Evolutionary conservation across 2,329 filamentous ascomycete genomes (phyloP).

Genomic region (Penicillium oxalicum): DNA sequence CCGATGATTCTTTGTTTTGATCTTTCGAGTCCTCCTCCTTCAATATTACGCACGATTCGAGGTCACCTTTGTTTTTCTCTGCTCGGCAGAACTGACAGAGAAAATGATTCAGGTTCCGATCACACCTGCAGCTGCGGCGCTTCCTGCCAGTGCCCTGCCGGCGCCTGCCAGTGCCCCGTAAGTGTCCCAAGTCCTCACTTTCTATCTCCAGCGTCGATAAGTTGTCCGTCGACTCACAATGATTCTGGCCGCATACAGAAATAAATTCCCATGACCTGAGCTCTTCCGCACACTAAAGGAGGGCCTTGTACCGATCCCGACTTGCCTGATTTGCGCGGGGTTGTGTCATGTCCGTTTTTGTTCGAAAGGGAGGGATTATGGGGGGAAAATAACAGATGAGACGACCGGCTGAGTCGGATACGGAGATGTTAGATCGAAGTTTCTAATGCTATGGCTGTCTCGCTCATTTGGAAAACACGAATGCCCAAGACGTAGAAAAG

Average conservation of each 20-base stretch:
- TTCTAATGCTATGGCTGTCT: neutral
- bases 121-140: slow-evolving; percentile 39
- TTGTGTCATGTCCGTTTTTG: too few relatives aligned
- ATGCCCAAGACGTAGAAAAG: neutral
- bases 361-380: neutral
- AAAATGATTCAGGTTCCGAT: slow-evolving; percentile 21
- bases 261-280: slow-evolving; percentile 11
- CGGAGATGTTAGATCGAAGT: neutral
- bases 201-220: neutral
- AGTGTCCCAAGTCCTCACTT: slow-evolving; percentile 10
- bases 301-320: too few relatives aligned
- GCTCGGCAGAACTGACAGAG: too few relatives aligned
- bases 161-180: slow-evolving; percentile 38
- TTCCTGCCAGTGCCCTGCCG: slow-evolving; percentile 39
- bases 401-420: neutral
- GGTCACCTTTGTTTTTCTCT: too few relatives aligned
- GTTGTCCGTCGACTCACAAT: too few relatives aligned
- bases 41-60: slow-evolving; percentile 9
- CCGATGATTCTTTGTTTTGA: neutral
- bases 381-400: neutral
- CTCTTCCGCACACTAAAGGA: neutral
- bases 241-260: slow-evolving; percentile 10
- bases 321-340: neutral
- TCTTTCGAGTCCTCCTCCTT: neutral
- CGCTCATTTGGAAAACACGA: neutral